Base-by-base conservation (phyloP, 139 green algal species). In the Volvox africanus region DNA sequence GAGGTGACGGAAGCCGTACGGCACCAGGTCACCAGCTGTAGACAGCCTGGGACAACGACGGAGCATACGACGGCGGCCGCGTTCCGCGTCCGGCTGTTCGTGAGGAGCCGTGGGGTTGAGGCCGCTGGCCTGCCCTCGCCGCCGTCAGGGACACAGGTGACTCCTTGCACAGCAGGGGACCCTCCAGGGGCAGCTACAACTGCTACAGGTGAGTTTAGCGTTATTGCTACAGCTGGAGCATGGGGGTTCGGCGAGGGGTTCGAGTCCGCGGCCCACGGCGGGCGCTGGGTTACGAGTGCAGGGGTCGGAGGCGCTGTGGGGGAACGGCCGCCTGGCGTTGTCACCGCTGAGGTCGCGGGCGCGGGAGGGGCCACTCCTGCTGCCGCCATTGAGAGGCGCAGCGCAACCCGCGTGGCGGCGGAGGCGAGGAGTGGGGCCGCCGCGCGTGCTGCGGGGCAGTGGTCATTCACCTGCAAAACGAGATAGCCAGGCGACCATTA, bases 11-110 rank as follows among this genome's bases (percentile, higher is more conserved):
- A 20, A 77, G 50, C 80, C 55, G 28, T n/a, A 5, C 82, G 82
- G 61, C 61, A 78, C 82, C 82, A 87, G 16, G 82, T 62, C 22
- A 87, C 1, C 13, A 87, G 30, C 55, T 87, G 82, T 62, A 87
- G 18, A 30, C 82, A 87, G 32, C 82, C 82, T 0, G 82, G 82
- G 3, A 87, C 30, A 11, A 87, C 55, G 19, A 87, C 11, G 1
- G 61, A 62, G 30, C 61, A n/a, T 12, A 32, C 17, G 6, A 62
- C 0, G 55, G 50, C 50, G 9, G 80, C 80, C 17, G 13, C 1
- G 37, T 50, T 32, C 55, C 13, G 80, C 71, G 14, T 50, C 50
- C 28, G 37, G 9, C 24, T n/a, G 50, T 30, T 14, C 18, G 37
- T 1, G 22, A 26, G 24, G 36, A 26, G 78, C 78, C 18, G 44